Percentiles rank a stretch among this genome's conserved stretches.
phyloP scores from a whole-genome alignment of 805 yeast species.

The Kockiozyma suomiensis region DNA sequence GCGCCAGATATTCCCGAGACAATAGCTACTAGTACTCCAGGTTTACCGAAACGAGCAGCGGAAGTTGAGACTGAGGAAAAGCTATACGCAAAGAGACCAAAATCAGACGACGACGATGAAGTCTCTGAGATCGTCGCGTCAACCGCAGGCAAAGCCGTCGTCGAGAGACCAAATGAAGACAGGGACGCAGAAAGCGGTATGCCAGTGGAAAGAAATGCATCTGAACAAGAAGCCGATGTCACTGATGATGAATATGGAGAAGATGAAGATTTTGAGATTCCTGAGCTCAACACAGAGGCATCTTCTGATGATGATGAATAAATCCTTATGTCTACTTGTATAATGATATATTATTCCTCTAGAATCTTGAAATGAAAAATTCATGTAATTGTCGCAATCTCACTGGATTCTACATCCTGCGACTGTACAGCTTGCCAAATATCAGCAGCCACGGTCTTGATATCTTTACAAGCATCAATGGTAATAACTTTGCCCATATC shows the following conservation, averaged over 20 bases:
- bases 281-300: slow-evolving; percentile 17
- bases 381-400: background rate
- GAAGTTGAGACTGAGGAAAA: background rate
- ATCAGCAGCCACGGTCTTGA: slow-evolving; percentile 10
- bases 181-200: background rate
- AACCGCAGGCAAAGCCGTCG: background rate
- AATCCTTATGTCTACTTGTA: background rate
- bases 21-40: background rate
- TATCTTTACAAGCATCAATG: slow-evolving; percentile 20
- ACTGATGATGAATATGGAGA: slow-evolving; percentile 7
- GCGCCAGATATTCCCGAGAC: background rate
- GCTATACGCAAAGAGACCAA: slow-evolving; percentile 5
- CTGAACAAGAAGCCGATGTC: background rate
- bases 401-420: background rate
- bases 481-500: slow-evolving; percentile 12
- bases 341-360: background rate
- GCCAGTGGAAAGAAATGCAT: slow-evolving; percentile 13
- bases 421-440: background rate
- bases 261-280: slow-evolving; percentile 34
- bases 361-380: background rate
- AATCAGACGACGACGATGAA: slow-evolving; percentile 2
- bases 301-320: slow-evolving; percentile 27
- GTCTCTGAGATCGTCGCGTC: background rate
- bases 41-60: background rate
- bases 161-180: background rate